Evolutionary conservation across 2,329 filamentous ascomycete species (phyloP), one percentile per base, ranked within the genome.

Genomic region (Cryphonectria parasitica): DNA sequence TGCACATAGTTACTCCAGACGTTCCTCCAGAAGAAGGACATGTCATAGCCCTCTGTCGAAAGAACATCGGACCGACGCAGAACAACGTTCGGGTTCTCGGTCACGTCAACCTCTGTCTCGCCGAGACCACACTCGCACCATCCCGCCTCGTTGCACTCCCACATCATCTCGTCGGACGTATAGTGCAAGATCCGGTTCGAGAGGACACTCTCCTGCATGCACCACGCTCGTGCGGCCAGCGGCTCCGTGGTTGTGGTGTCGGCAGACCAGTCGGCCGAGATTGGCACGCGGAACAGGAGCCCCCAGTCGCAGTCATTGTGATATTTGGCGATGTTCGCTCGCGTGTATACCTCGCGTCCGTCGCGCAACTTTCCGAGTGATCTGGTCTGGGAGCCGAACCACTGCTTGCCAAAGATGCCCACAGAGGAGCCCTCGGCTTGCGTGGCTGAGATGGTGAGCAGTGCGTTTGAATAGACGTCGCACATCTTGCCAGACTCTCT

Each of bases 301-400:
- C 66, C 66, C 58, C 58, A 68, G 58, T 68, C 66, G 25, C 17
- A 54, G 58, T 68, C 41, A 6, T 68, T 61, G 25, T 63, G 66
- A 31, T 39, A 54, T 25, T 60, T 36, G n/a, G 41, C 66, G 13
- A 68, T 28, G n/a, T 39, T 62, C 43, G 41, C n/a, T 2, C 66
- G 45, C 19, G 45, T 25, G n/a, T 52, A 68, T 11, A 63, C 36
- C 5, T 56, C 6, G 31, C 58, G 66, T 45, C 58, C 58, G 39
- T 64, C 61, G 43, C 79, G 71, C 80, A 73, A 1, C 67, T 66
- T 45, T 6, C 61, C 58, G 2, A 68, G 34, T 28, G 19, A 6
- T 22, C 41, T 28, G 1, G 66, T 68, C 41, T 63, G 43, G 19
- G 22, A 41, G 22, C 56, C 58, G 31, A 63, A 68, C 31, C 19